Percentiles rank a stretch among this genome's conserved stretches.
Evolutionary conservation across 1,284 basidiomycete species (phyloP).

Genomic region (Rhodotorula sp.): DNA sequence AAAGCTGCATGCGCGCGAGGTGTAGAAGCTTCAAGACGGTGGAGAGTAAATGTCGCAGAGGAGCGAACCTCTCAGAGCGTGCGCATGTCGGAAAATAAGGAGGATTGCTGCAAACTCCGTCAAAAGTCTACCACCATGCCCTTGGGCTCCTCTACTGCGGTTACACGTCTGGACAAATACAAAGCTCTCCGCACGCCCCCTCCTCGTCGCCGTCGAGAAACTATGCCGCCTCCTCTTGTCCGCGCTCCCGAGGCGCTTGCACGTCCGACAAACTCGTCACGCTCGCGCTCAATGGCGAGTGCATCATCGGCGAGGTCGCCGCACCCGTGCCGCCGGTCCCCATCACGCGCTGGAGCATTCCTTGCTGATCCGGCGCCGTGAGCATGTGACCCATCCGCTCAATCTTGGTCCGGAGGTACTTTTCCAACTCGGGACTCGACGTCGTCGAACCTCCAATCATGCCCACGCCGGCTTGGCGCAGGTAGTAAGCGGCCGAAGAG

Average conservation of each 20-base stretch:
- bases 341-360: neutral
- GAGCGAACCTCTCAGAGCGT: neutral
- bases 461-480: slow-evolving; percentile 66
- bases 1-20: too few relatives aligned
- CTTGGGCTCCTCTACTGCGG: too few relatives aligned
- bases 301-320: neutral
- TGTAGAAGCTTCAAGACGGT: too few relatives aligned
- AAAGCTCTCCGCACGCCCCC: too few relatives aligned
- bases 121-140: too few relatives aligned
- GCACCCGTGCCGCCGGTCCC: neutral
- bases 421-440: slow-evolving; percentile 83
- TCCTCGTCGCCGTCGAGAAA: neutral
- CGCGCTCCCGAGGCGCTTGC: neutral
- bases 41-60: too few relatives aligned
- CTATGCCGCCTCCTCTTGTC: neutral
- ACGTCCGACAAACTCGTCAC: slow-evolving; percentile 2
- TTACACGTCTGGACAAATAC: too few relatives aligned
- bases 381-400: slow-evolving; percentile 95
- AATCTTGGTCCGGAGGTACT: slow-evolving; percentile 93
- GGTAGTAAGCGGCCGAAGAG: slow-evolving; percentile 49
- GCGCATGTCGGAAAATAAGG: neutral
- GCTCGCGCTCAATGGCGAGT: slow-evolving; percentile 21
- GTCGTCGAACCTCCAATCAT: slow-evolving; percentile 79
- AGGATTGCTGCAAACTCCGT: neutral
- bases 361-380: slow-evolving; percentile 55